Evolutionary conservation across 2,329 filamentous ascomycete genomes (phyloP).

Genomic region (Niveomyces coronatus): DNA sequence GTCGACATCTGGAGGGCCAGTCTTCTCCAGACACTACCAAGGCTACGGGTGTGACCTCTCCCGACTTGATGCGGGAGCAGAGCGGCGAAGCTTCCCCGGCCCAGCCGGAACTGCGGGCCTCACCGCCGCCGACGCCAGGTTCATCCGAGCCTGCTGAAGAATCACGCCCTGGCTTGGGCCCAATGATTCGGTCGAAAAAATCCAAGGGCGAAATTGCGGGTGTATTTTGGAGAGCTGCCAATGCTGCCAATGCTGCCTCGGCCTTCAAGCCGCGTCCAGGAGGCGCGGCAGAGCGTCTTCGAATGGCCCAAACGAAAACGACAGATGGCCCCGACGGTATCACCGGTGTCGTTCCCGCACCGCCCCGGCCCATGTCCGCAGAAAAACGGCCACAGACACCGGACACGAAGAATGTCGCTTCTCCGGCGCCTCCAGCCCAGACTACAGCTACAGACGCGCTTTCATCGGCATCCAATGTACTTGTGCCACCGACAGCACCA

Average conservation of each 20-base stretch:
- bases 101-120: conserved; percentile 1
- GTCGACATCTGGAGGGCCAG: neutral
- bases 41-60: neutral
- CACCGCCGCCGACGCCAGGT: neutral
- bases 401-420: conserved; percentile 13
- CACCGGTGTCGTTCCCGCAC: conserved; percentile 76
- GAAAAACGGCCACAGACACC: conserved; percentile 22
- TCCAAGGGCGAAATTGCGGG: conserved; percentile 64
- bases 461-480: neutral
- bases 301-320: conserved; percentile 48
- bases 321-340: conserved; percentile 76
- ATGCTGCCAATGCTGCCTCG: conserved; percentile 37
- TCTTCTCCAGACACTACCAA: neutral
- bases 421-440: conserved; percentile 16
- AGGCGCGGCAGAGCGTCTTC: conserved; percentile 71
- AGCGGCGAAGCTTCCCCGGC: neutral
- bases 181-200: conserved; percentile 79
- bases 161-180: conserved; percentile 65
- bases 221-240: conserved; percentile 70
- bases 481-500: conserved; percentile 11
- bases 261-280: conserved; percentile 80
- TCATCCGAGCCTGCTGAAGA: conserved; percentile 22
- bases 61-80: neutral
- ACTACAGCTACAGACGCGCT: conserved; percentile 9
- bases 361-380: conserved; percentile 38